phyloP scores from a whole-genome alignment of 805 yeast species.

The Candida takata region DNA sequence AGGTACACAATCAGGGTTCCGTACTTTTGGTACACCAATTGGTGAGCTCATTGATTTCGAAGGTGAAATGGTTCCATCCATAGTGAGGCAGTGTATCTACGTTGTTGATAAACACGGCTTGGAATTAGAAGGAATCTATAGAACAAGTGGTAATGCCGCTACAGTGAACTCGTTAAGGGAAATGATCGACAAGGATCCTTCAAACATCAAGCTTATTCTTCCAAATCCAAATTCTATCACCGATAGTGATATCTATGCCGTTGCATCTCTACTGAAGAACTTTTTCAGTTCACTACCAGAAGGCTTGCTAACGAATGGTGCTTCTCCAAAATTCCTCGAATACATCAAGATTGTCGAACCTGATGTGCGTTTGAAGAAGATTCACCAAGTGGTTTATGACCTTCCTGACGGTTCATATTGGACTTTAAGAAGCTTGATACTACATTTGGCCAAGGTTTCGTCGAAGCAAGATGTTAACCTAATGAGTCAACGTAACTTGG shows the following conservation, averaged over 20 bases:
- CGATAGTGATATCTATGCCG: constrained; percentile 78
- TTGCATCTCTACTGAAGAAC: constrained; percentile 80
- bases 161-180: constrained; percentile 69
- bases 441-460: constrained; percentile 76
- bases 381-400: constrained; percentile 83
- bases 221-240: constrained; percentile 49
- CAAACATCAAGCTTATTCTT: constrained; percentile 49
- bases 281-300: constrained; percentile 85
- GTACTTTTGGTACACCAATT: constrained; percentile 80
- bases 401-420: constrained; percentile 94
- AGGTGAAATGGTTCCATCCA: constrained; percentile 85
- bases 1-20: constrained; percentile 26
- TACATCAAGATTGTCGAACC: constrained; percentile 64
- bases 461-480: constrained; percentile 57
- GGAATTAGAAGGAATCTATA: constrained; percentile 82
- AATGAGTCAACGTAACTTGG: constrained; percentile 76
- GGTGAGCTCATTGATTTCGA: constrained; percentile 72
- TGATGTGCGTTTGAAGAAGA: constrained; percentile 55
- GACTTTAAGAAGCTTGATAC: constrained; percentile 75
- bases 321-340: constrained; percentile 54
- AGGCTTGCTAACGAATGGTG: constrained; percentile 66
- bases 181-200: constrained; percentile 69
- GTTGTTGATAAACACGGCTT: constrained; percentile 81
- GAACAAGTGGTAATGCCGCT: constrained; percentile 72
- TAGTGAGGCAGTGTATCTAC: constrained; percentile 83